Base-by-base conservation (phyloP, 768 basidiomycete species). In the Baorangia bicolor region DNA sequence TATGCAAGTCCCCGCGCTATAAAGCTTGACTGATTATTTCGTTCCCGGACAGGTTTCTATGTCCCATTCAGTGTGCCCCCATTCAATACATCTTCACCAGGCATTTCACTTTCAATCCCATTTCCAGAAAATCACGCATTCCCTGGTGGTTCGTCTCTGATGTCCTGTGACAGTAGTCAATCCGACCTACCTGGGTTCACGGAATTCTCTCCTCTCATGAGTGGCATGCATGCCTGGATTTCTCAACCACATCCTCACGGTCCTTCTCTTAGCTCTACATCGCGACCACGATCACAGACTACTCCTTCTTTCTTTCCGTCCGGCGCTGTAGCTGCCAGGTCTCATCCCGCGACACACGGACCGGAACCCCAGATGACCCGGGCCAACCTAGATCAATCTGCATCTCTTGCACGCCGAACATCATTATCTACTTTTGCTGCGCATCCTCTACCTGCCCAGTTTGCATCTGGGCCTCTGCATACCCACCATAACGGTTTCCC, bases 401-500 rank as follows among this genome's bases (percentile, higher is more conserved):
- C 31, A 18, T 42, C 56, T 8, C 34, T n/a, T 12, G 23, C 47
- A 28, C 60, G 33, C 7, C 38, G 35, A 18, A n/a, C 31, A n/a
- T 55, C 35, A 21, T 20, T 47, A 12, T 37, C 69, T 27, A 16
- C 59, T 39, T 61, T 64, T 58, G 53, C 72, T 67, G 53, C 72
- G 14, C 61, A 58, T 35, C 60, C 64, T 4, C 44, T 51, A 4
- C 56, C 60, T 21, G 53, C 62, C 38, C 63, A 60, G 20, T 49
- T 74, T 51, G 39, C 71, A 9, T 50, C 70, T 10, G 51, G 70
- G 12, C 55, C 68, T 20, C 58, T 64, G 6, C 77, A 76, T 57
- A 63, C 66, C 57, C 77, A 75, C 31, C 70, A 62, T 21, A 41
- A 64, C 27, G 64, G 63, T 61, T 79, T 76, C 55, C 64, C 73